Percentiles rank a stretch among this genome's conserved stretches.
Evolutionary conservation across 2,329 filamentous ascomycete genomes (phyloP).

Genomic region (Rutstroemia sydowiana): DNA sequence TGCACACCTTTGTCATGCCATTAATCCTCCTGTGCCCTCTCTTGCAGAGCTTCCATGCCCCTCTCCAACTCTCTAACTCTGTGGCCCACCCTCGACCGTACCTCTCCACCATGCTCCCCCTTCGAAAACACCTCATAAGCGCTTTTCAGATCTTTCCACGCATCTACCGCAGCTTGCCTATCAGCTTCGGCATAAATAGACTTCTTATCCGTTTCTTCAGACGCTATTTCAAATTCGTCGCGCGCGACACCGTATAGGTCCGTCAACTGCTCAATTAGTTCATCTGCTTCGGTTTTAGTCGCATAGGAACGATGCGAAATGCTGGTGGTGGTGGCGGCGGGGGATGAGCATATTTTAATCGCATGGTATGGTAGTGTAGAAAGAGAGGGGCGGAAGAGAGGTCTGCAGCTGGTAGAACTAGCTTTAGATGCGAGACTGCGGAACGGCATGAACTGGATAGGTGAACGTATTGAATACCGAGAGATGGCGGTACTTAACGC

Average conservation of each 20-base stretch:
- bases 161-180: slow-evolving; percentile 38
- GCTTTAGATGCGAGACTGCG: neutral
- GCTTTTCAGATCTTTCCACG: slow-evolving; percentile 33
- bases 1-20: neutral
- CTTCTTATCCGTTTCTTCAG: slow-evolving; percentile 37
- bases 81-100: slow-evolving; percentile 36
- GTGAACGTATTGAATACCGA: neutral
- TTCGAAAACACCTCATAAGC: slow-evolving; percentile 29
- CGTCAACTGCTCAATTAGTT: neutral
- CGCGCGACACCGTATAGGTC: slow-evolving; percentile 33
- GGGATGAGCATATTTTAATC: neutral
- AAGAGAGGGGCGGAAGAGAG: too few relatives aligned
- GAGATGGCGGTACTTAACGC: neutral
- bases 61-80: slow-evolving; percentile 39
- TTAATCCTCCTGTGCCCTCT: slow-evolving; percentile 31
- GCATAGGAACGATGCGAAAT: neutral
- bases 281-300: neutral
- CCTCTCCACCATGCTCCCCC: slow-evolving; percentile 34
- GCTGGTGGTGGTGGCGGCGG: neutral
- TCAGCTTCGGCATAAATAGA: slow-evolving; percentile 40
- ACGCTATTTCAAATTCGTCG: slow-evolving; percentile 43
- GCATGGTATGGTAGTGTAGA: neutral
- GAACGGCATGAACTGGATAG: neutral
- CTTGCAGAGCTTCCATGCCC: slow-evolving; percentile 37
- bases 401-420: too few relatives aligned